These are phyloP conservation scores for Lobulomyces angularis DNA, from an alignment of 192 early-diverging fungal species.

Conservation along the genomic window DNA sequence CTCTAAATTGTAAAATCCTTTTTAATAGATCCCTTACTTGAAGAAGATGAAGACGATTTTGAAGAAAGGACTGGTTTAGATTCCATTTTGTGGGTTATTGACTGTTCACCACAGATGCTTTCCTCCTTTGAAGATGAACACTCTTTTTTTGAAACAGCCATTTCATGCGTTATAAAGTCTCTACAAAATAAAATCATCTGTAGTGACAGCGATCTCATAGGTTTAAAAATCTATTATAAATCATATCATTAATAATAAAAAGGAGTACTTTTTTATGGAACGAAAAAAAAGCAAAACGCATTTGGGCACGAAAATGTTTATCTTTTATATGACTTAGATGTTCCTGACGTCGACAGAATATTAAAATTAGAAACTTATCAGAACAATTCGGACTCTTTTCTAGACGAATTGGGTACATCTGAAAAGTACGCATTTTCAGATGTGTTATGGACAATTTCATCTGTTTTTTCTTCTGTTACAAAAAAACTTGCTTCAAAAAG, in stretches of 20 bases:
- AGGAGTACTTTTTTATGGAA: slow-evolving; percentile 23
- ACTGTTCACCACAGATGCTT: slow-evolving; percentile 21
- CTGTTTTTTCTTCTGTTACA: slow-evolving; percentile 40
- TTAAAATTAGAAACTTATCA: slow-evolving; percentile 41
- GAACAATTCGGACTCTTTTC: slow-evolving; percentile 25
- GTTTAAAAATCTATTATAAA: too few relatives aligned
- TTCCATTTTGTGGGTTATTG: slow-evolving; percentile 10
- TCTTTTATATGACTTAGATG: slow-evolving; percentile 46
- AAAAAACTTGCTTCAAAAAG: slow-evolving; percentile 42
- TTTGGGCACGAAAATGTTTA: slow-evolving; percentile 44
- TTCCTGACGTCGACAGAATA: slow-evolving; percentile 45
- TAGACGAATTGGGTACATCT: slow-evolving; percentile 26
- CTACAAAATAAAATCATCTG: slow-evolving; percentile 19
- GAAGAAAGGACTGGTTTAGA: too few relatives aligned
- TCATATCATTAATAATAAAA: too few relatives aligned
- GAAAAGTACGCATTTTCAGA: slow-evolving; percentile 44
- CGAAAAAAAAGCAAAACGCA: slow-evolving; percentile 30
- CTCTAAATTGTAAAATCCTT: too few relatives aligned
- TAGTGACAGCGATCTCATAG: slow-evolving; percentile 15
- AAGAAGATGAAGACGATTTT: too few relatives aligned
- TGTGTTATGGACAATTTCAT: slow-evolving; percentile 49
- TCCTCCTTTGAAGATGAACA: slow-evolving; percentile 5
- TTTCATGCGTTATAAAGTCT: slow-evolving; percentile 12
- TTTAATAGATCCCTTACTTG: too few relatives aligned
- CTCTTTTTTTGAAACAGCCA: slow-evolving; percentile 10